phyloP scores from a whole-genome alignment of 1,284 basidiomycete genomes.

The Stereum hirsutum region DNA sequence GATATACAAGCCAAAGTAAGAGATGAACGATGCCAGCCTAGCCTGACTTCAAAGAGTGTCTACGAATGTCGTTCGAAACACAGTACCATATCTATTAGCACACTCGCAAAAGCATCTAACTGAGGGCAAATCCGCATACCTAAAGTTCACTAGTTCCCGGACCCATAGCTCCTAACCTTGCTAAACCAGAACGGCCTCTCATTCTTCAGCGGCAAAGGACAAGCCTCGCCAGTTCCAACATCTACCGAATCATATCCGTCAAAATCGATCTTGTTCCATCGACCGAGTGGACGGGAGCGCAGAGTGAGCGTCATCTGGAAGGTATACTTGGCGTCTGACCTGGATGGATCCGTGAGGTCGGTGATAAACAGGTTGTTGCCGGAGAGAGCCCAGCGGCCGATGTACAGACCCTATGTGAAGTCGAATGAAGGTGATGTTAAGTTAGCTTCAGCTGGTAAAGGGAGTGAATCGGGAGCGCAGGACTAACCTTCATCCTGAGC shows the following conservation, averaged over 20 bases:
- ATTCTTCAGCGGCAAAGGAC: conserved; percentile 69
- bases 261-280: conserved; percentile 87
- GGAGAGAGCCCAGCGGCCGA: conserved; percentile 60
- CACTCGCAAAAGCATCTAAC: too few relatives aligned
- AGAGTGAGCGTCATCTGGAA: conserved; percentile 83
- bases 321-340: conserved; percentile 41
- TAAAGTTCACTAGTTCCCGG: too few relatives aligned
- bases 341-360: conserved; percentile 44
- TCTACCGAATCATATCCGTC: conserved; percentile 69
- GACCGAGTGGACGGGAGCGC: conserved; percentile 69
- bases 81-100: too few relatives aligned
- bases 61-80: too few relatives aligned
- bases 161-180: conserved; percentile 63
- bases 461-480: not conserved
- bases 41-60: too few relatives aligned
- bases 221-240: conserved; percentile 64
- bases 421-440: too few relatives aligned
- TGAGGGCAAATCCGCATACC: too few relatives aligned
- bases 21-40: too few relatives aligned
- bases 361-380: conserved; percentile 51
- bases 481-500: conserved; percentile 67
- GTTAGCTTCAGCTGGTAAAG: conserved; percentile 3
- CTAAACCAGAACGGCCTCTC: conserved; percentile 92
- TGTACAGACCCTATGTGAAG: conserved; percentile 46
- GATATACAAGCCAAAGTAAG: too few relatives aligned